Evolutionary conservation across 805 yeast genomes (phyloP).

Genomic region (Wickerhamomyces alni): DNA sequence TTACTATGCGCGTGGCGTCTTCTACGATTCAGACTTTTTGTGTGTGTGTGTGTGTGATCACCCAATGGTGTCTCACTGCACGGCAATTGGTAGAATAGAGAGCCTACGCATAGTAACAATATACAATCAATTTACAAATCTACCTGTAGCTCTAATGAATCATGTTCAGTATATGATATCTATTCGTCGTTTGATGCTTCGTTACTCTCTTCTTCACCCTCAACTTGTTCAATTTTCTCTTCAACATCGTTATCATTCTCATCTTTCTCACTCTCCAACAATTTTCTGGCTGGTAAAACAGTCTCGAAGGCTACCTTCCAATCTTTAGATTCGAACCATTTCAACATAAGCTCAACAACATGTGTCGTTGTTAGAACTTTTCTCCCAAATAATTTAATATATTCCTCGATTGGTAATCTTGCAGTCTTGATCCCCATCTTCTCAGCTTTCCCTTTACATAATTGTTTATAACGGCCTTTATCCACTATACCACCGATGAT

Average conservation of each 20-base stretch:
- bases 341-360: constrained; percentile 81
- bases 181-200: too few species aligned
- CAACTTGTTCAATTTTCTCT: background rate
- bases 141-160: too few species aligned
- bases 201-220: too few species aligned
- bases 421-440: constrained; percentile 65
- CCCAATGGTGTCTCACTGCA: too few species aligned
- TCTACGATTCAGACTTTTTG: too few species aligned
- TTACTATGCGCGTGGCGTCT: too few species aligned
- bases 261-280: constrained; percentile 1
- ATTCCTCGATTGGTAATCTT: constrained; percentile 82
- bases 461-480: constrained; percentile 77
- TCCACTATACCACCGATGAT: constrained; percentile 96
- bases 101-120: too few species aligned
- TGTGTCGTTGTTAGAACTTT: constrained; percentile 90
- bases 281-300: constrained; percentile 80
- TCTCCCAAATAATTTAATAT: constrained; percentile 76
- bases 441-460: constrained; percentile 80
- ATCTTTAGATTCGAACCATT: constrained; percentile 70
- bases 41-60: too few species aligned
- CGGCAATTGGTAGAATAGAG: too few species aligned
- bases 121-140: too few species aligned
- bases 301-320: constrained; percentile 86
- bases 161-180: too few species aligned
- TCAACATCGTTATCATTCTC: background rate